Conservation (phyloP, 345 rosid species). For the Heritiera littoralis region DNA sequence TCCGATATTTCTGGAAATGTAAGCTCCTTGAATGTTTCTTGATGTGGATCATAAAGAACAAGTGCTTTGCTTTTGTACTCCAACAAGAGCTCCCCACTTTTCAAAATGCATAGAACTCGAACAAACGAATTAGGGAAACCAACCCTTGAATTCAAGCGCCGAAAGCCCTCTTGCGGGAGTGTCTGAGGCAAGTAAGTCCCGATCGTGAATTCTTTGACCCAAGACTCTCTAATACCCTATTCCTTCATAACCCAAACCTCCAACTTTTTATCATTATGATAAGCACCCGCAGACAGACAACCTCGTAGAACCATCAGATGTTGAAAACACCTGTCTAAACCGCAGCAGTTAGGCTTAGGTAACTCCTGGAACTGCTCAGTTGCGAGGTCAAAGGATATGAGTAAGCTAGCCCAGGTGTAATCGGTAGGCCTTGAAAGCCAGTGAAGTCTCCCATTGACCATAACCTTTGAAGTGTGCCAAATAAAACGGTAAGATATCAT, state of each 20-base stretch:
- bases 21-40: too few species aligned
- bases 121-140: too few species aligned
- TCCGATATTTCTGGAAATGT: too few species aligned
- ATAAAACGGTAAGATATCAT: slow-evolving; percentile 56
- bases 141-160: too few species aligned
- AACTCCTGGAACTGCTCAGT: slow-evolving; percentile 41
- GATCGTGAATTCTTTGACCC: slow-evolving; percentile 59
- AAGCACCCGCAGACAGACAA: slow-evolving; percentile 60
- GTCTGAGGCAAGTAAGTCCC: slow-evolving; percentile 68
- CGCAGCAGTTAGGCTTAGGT: slow-evolving; percentile 58
- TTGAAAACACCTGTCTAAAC: slow-evolving; percentile 57
- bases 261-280: slow-evolving; percentile 53
- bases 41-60: too few species aligned
- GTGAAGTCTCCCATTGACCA: slow-evolving; percentile 74
- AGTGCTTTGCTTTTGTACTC: too few species aligned
- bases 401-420: too few species aligned
- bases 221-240: slow-evolving; percentile 61
- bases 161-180: too few species aligned
- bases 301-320: slow-evolving; percentile 55
- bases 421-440: slow-evolving; percentile 65
- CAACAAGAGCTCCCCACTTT: too few species aligned
- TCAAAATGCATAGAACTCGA: too few species aligned
- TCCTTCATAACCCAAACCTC: slow-evolving; percentile 90
- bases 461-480: slow-evolving; percentile 57
- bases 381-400: too few species aligned